Evolutionary conservation across 805 yeast genomes (phyloP), one percentile per base, ranked within the genome.

Genomic region (Yarrowia bubula): DNA sequence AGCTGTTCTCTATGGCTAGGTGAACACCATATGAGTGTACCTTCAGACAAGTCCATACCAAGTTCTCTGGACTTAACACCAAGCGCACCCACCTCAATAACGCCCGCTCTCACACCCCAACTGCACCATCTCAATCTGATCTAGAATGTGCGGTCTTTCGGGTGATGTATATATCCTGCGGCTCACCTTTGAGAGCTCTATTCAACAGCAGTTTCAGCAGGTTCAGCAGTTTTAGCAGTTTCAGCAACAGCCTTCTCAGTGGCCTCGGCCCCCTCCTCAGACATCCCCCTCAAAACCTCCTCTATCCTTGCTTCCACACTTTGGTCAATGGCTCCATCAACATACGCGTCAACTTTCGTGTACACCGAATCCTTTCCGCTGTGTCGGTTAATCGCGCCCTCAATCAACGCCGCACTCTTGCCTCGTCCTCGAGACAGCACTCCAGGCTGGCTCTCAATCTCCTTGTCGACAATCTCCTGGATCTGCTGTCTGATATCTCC

Each of bases 341-440:
- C 53, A 32, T 55, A 66, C 5, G 64, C 65, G 18, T 64, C 65
- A 1, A 64, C 57, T n/a, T 69, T 69, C 44, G 65, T 66, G 17
- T 31, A 28, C 28, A 66, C 67, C n/a, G 68, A 60, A 22, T 69
- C 67, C 11, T 62, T 42, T 11, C 65, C 67, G 28, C 47, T 53
- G 38, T 63, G 65, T 18, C 71, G 62, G 42, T 62, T 68, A 31
- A 70, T 62, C 13, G 65, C 65, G 4, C 70, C 70, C 53, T 71
- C 74, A 6, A 71, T 57, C n/a, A 71, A 41, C 4, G 70, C 72
- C 9, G 71, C 72, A 5, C 71, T 66, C 47, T 69, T 71, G 31
- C 68, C 67, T 35, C 71, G 61, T 22, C 70, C 72, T 31, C 69
- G 63, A 8, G 65, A 63, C 37, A 71, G 68, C 35, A 70, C 62